A percentile compares a stretch with the other conserved stretches of the same genome.
Evolutionary conservation across 2,329 filamentous ascomycete species (phyloP).

Genomic region (Hymenoscyphus salicellus): DNA sequence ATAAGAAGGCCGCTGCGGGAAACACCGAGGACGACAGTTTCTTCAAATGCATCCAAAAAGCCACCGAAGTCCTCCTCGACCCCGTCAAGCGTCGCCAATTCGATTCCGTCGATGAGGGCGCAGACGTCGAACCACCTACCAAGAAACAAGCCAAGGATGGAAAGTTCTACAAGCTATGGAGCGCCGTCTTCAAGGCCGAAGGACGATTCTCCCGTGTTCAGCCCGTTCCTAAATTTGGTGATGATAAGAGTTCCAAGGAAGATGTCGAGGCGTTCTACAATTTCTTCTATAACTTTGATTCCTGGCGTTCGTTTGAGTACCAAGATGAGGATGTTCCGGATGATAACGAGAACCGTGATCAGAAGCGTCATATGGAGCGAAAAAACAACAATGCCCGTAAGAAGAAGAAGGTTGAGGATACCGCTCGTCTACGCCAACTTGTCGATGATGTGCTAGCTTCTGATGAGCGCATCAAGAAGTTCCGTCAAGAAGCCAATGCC

Average conservation of each 20-base stretch:
- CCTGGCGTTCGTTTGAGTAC: conserved; percentile 96
- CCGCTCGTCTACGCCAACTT: conserved; percentile 79
- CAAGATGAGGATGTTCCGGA: conserved; percentile 98
- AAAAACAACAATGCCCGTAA: conserved; percentile 97
- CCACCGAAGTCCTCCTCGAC: conserved; percentile 88
- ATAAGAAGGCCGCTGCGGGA: conserved; percentile 94
- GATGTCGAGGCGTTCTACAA: conserved; percentile 97
- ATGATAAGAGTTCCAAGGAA: conserved; percentile 79
- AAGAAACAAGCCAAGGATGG: conserved; percentile 87
- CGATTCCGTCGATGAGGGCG: conserved; percentile 92
- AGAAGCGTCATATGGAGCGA: conserved; percentile 96
- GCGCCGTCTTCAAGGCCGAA: conserved; percentile 85
- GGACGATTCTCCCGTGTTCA: conserved; percentile 87
- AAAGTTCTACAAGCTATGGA: conserved; percentile 96
- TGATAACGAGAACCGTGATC: conserved; percentile 97
- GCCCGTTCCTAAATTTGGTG: conserved; percentile 82
- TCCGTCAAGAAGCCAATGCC: conserved; percentile 86
- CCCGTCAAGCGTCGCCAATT: conserved; percentile 90
- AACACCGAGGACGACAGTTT: conserved; percentile 91
- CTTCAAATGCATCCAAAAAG: conserved; percentile 99
- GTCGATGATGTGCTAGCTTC: conserved; percentile 80
- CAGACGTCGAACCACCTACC: conserved; percentile 84
- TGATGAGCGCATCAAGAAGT: conserved; percentile 96
- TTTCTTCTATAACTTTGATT: conserved; percentile 99
- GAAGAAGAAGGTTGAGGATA: conserved; percentile 99